phyloP scores from a whole-genome alignment of 2,329 filamentous ascomycete species.

The Zymoseptoria tritici region DNA sequence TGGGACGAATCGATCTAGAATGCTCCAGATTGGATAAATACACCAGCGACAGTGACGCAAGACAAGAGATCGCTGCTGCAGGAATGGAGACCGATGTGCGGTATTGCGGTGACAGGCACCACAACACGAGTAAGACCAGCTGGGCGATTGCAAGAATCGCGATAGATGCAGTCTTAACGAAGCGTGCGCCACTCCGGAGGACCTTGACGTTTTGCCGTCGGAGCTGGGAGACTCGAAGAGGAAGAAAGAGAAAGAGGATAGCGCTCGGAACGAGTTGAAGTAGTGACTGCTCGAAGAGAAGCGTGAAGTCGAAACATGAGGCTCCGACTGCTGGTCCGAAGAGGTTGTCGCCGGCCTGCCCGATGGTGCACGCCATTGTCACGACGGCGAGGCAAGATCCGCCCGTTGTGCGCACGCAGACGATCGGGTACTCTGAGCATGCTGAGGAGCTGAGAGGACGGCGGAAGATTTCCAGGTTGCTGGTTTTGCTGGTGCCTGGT shows the following conservation, averaged over 20 bases:
- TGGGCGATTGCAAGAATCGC: slow-evolving; percentile 11
- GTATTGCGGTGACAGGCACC: slow-evolving; percentile 9
- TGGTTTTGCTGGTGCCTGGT: too few relatives aligned
- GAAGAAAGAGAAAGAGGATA: slow-evolving; percentile 13
- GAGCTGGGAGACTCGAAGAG: slow-evolving; percentile 10
- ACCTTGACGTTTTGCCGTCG: slow-evolving; percentile 14
- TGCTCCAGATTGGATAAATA: slow-evolving; percentile 17
- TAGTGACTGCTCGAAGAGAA: slow-evolving; percentile 20
- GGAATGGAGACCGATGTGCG: slow-evolving; percentile 13
- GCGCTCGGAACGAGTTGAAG: slow-evolving; percentile 16
- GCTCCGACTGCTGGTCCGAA: slow-evolving; percentile 13
- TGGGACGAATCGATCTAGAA: slow-evolving; percentile 11
- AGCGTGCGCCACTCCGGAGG: slow-evolving; percentile 6
- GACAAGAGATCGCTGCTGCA: slow-evolving; percentile 12
- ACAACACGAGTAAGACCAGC: slow-evolving; percentile 11
- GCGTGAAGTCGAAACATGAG: slow-evolving; percentile 21
- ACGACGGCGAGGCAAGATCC: too few relatives aligned
- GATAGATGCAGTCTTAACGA: slow-evolving; percentile 11
- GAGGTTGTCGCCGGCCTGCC: slow-evolving; percentile 7
- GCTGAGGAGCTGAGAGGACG: too few relatives aligned
- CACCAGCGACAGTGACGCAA: slow-evolving; percentile 12
- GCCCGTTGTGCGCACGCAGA: too few relatives aligned
- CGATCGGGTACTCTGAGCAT: too few relatives aligned
- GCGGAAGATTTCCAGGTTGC: too few relatives aligned
- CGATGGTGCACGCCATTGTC: slow-evolving; percentile 7